Conservation (phyloP, 768 basidiomycete species). For the Pulveroboletus frians region DNA sequence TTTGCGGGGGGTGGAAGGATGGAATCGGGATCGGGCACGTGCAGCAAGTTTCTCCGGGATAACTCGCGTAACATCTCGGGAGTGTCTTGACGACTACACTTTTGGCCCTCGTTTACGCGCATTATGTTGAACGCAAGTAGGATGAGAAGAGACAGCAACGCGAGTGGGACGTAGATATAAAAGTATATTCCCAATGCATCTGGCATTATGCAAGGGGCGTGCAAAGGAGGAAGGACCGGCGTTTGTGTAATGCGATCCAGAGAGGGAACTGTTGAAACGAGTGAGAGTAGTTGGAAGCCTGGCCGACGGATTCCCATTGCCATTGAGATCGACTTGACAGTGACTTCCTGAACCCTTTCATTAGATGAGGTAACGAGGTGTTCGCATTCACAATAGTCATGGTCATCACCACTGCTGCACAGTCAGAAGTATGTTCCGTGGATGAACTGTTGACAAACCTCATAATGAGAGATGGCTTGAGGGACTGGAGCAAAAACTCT, state of each 20-base stretch:
- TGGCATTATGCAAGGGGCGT: conserved; percentile 74
- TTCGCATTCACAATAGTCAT: conserved; percentile 86
- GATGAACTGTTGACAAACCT: conserved; percentile 44
- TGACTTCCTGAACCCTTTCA: conserved; percentile 59
- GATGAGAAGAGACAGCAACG: conserved; percentile 51
- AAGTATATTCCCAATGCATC: conserved; percentile 80
- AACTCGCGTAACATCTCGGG: conserved; percentile 11
- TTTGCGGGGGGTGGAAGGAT: conserved; percentile 17
- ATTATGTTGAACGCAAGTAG: conserved; percentile 32
- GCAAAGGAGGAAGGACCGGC: conserved; percentile 34
- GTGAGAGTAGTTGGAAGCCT: conserved; percentile 86
- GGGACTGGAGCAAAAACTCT: conserved; percentile 55
- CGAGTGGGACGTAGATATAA: conserved; percentile 62
- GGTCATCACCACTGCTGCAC: conserved; percentile 76
- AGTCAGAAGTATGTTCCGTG: conserved; percentile 2
- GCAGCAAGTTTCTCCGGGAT: conserved; percentile 2
- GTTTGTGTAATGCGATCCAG: conserved; percentile 30
- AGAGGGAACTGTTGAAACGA: conserved; percentile 39
- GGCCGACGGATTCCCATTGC: conserved; percentile 81
- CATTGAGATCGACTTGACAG: conserved; percentile 87
- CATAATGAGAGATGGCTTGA: conserved; percentile 68
- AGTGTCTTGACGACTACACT: conserved; percentile 5
- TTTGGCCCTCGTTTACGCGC: conserved; percentile 10
- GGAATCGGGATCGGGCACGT: conserved; percentile 4
- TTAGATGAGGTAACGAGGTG: conserved; percentile 34